These are phyloP conservation scores for Cyclotella baltica DNA, from an alignment of 108 stramenopile species.

Conservation along the genomic window DNA sequence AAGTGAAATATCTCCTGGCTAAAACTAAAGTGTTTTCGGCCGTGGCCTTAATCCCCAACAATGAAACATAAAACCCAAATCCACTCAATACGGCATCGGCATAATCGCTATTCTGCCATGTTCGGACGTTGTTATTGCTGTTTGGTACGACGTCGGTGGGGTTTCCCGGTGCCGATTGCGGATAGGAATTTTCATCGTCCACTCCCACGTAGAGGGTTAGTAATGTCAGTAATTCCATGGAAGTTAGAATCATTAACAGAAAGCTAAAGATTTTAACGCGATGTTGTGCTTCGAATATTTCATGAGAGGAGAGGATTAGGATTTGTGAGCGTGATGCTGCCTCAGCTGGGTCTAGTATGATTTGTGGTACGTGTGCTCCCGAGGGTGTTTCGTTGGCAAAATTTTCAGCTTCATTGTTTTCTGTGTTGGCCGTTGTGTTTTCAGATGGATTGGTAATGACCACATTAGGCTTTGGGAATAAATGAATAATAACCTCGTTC, in stretches of 20 bases:
- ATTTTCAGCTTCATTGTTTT: neutral
- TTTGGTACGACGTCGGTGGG: slow-evolving; percentile 44
- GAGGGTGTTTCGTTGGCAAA: neutral
- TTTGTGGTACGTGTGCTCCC: slow-evolving; percentile 82
- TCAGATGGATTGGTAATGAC: slow-evolving; percentile 46
- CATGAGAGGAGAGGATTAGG: slow-evolving; percentile 71
- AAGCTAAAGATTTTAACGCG: slow-evolving; percentile 84
- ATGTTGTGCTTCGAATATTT: slow-evolving; percentile 82
- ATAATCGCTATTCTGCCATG: slow-evolving; percentile 71
- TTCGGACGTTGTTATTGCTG: slow-evolving; percentile 26
- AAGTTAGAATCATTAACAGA: slow-evolving; percentile 71
- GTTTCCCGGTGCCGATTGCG: slow-evolving; percentile 49
- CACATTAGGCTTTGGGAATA: slow-evolving; percentile 87
- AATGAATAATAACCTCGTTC: slow-evolving; percentile 69
- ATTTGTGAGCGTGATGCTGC: slow-evolving; percentile 78
- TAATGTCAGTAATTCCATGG: slow-evolving; percentile 74
- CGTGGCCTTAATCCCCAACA: slow-evolving; percentile 68
- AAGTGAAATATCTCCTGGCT: slow-evolving; percentile 65
- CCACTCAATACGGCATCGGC: slow-evolving; percentile 64
- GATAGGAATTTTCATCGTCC: slow-evolving; percentile 25
- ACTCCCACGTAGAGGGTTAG: slow-evolving; percentile 72
- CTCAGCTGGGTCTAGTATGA: slow-evolving; percentile 76
- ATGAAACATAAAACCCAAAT: slow-evolving; percentile 78
- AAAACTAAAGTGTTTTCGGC: slow-evolving; percentile 71
- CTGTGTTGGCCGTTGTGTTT: neutral